Evolutionary conservation across 306 rosid genomes (phyloP), one percentile per base, ranked within the genome.

Genomic region (Vicia sativa): DNA sequence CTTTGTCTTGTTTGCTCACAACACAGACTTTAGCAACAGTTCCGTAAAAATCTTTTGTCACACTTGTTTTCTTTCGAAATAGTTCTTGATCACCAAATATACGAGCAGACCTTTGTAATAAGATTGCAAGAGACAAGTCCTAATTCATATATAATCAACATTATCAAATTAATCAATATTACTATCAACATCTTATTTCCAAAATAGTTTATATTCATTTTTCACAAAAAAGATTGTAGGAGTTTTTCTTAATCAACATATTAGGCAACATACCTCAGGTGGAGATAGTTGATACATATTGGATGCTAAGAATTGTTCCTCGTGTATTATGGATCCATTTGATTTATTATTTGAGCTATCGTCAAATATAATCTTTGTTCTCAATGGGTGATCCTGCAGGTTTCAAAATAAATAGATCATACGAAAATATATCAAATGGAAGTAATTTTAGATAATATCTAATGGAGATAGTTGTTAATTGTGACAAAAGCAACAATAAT

Each of bases 241-340:
- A 4, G 8, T 31, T 34, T 7, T 7, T n/a, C n/a, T n/a, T n/a
- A n/a, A n/a, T n/a, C n/a, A n/a, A n/a, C n/a, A n/a, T n/a, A n/a
- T n/a, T n/a, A n/a, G n/a, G n/a, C n/a, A 7, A 9, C 26, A 39
- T 80, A 83, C 86, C 84, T 78, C 81, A n/a, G n/a, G 41, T 25
- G 87, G 78, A 14, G 83, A 76, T 2, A 67, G 72, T 28, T 71
- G 84, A 61, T 83, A 78, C 7, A 67, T n/a, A 0, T 56, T 57
- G 34, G 73, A 38, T 0, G 86, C 60, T 72, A 76, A 29, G 31
- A 3, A 21, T 4, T 76, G 39, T 13, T 75, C 82, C 7, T 79
- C 86, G 13, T 71, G 9, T 31, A n/a, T 1, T 1, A 13, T 0
- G 9, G 35, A 4, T 4, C 78, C 75, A 37, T 72, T 71, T 45